Conservation (phyloP, 352 stramenopile genomes). For the Phytopythium delawarense region DNA sequence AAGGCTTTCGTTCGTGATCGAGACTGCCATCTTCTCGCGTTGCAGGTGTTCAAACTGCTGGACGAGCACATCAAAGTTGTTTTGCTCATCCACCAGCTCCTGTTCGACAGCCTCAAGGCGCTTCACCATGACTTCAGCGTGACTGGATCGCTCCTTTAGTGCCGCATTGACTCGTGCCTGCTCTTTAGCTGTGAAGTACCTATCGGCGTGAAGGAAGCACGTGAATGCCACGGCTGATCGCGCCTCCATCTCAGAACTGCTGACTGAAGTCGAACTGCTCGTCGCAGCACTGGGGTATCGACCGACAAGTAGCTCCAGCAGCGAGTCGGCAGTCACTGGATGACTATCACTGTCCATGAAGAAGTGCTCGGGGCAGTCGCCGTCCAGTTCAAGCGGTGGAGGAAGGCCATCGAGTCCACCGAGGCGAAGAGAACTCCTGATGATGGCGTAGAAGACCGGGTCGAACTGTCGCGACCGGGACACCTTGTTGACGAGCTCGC, state of each 20-base stretch:
- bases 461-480: conserved; percentile 43
- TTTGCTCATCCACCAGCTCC: conserved; percentile 66
- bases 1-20: background rate
- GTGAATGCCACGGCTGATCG: conserved; percentile 22
- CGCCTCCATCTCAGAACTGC: background rate
- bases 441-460: conserved; percentile 30
- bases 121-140: conserved; percentile 39
- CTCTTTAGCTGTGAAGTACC: conserved; percentile 30
- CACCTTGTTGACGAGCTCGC: conserved; percentile 48
- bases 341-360: background rate
- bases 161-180: conserved; percentile 20
- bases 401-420: background rate
- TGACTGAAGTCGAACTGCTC: conserved; percentile 7
- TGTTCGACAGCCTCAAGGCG: conserved; percentile 53
- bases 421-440: conserved; percentile 23
- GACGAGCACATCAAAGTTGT: conserved; percentile 62
- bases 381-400: background rate
- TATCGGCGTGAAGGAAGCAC: conserved; percentile 51
- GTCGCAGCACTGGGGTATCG: conserved; percentile 6
- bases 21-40: conserved; percentile 11
- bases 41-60: conserved; percentile 50
- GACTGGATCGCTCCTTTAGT: conserved; percentile 19
- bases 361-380: background rate
- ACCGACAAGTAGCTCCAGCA: conserved; percentile 22
- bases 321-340: conserved; percentile 7